A percentile compares a stretch with the other conserved stretches of the same genome.
Evolutionary conservation across 768 basidiomycete species (phyloP).

Genomic region (Russula vinacea): DNA sequence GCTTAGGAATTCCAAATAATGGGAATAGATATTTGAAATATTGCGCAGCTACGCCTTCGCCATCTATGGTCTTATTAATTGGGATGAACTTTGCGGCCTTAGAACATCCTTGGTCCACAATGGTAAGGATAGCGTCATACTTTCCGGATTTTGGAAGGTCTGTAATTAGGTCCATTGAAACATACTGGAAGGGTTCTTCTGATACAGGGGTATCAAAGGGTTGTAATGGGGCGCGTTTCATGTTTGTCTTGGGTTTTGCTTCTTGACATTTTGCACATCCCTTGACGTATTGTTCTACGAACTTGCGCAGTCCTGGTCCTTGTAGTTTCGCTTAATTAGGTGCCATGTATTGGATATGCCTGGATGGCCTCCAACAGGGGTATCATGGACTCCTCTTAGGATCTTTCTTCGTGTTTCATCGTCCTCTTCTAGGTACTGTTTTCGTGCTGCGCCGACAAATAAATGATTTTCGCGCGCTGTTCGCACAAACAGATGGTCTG

Average conservation of each 20-base stretch:
- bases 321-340: not conserved
- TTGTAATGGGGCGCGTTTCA: not conserved
- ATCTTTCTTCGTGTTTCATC: not conserved
- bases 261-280: not conserved
- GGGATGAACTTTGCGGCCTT: too few species aligned
- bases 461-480: too few species aligned
- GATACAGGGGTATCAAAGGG: not conserved
- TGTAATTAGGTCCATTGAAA: not conserved
- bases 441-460: too few species aligned
- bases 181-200: not conserved
- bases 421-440: too few species aligned
- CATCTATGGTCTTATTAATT: not conserved
- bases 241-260: not conserved
- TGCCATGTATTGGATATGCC: not conserved
- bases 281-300: not conserved
- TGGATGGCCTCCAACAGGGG: not conserved
- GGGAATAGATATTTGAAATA: not conserved
- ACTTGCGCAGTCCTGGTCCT: rapidly evolving
- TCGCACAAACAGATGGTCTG: too few species aligned
- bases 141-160: not conserved
- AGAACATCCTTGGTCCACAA: too few species aligned
- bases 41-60: not conserved
- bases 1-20: not conserved
- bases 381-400: not conserved
- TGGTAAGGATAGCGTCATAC: not conserved